These are phyloP conservation scores for Prosopis cineraria DNA, from an alignment of 306 rosid species.

Conservation along the genomic window DNA sequence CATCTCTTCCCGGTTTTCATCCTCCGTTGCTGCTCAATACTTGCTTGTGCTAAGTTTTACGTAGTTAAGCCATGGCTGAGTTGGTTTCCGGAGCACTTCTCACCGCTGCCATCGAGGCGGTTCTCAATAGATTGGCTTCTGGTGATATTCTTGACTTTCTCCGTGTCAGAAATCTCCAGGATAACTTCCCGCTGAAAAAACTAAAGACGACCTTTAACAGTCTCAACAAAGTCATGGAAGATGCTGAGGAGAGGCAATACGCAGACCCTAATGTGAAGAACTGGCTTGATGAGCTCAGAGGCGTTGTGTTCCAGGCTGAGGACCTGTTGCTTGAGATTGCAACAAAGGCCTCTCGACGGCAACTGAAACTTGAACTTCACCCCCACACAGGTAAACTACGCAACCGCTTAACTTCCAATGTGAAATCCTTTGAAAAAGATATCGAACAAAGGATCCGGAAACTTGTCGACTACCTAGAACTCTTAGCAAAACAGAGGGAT, in stretches of 20 bases:
- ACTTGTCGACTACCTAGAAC: no score
- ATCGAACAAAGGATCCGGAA: no score
- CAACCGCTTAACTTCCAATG: no score
- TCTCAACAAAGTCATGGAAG: background rate
- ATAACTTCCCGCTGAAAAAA: background rate
- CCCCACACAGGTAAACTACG: no score
- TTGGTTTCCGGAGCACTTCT: no score
- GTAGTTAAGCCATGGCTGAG: no score
- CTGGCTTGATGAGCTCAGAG: background rate
- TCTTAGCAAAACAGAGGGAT: no score
- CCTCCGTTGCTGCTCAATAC: no score
- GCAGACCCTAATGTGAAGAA: background rate
- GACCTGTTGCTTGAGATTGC: slow-evolving; percentile 29
- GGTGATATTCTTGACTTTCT: background rate
- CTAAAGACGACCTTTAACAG: background rate
- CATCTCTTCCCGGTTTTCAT: no score
- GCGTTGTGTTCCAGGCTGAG: background rate
- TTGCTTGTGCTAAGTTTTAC: no score
- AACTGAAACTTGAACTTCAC: background rate
- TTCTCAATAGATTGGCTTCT: slow-evolving; percentile 22
- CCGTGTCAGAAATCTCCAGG: background rate
- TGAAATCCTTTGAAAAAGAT: no score
- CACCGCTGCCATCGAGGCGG: no score
- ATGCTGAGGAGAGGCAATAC: slow-evolving; percentile 1
- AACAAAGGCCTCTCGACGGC: background rate